Evolutionary conservation across 2,329 filamentous ascomycete species (phyloP), one percentile per base, ranked within the genome.

Genomic region (Colletotrichum lentis): DNA sequence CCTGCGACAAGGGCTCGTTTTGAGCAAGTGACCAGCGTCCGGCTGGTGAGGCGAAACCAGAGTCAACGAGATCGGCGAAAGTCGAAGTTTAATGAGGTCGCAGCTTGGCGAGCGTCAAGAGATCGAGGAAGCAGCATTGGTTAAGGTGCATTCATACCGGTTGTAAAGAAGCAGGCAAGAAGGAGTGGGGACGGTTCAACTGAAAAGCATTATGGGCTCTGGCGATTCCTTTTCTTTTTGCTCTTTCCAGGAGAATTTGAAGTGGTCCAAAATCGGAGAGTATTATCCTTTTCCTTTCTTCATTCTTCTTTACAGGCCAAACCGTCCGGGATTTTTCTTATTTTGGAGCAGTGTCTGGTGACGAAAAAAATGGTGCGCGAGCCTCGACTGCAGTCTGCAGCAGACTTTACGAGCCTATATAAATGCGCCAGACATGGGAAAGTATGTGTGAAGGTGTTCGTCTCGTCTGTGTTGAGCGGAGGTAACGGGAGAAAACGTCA

Each of bases 31-130:
- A 71, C 70, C 16, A 71, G 70, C 39, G 64, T 71, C 10, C 61
- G 68, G 46, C 64, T 71, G 56, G 68, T 71, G 18, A 64, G 59
- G 44, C 64, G 64, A 14, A 61, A 69, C 37, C 52, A 70, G 27
- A 64, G 57, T 18, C 64, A 70, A 49, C 67, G 68, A 27, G 70
- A 70, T 52, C 53, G 54, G 35, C 64, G 68, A 27, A 70, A 65
- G 41, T 50, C 66, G 37, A 65, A 31, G 64, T 52, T 65, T 16
- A 10, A 50, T 44, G 55, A 52, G 18, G 46, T 46, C 11, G 55
- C 31, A 16, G 46, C 39, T 27, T 52, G 46, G 46, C 46, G 57
- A 20, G 22, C 43, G n/a, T 65, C 55, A 3, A 59, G 55, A 35
- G 43, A 52, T 18, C 56, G 62, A 5, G 52, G 52, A 39, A 56